phyloP scores from a whole-genome alignment of 331 rosid species.

The Cydonia oblonga region DNA sequence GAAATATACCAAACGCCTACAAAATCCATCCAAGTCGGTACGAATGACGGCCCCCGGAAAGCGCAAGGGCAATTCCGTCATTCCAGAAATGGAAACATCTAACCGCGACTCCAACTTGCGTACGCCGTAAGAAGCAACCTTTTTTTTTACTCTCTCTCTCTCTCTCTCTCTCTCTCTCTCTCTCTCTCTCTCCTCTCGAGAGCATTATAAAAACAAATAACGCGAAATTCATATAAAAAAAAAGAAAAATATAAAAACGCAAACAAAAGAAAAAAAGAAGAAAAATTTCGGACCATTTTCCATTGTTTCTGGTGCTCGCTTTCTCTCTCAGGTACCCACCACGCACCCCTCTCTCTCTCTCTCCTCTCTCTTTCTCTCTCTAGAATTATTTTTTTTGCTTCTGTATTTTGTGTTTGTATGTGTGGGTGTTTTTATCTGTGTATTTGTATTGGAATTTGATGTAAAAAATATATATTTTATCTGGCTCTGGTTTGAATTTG shows the following conservation, averaged over 20 bases:
- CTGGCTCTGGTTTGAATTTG: not conserved
- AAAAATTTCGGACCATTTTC: not conserved
- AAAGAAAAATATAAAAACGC: too few species aligned
- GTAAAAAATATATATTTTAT: too few species aligned
- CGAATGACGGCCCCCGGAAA: not conserved
- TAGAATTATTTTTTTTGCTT: not conserved
- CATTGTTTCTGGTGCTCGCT: conserved; percentile 20
- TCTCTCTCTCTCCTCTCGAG: not conserved
- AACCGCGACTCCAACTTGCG: conserved; percentile 6
- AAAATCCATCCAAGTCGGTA: not conserved
- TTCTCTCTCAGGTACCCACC: conserved; percentile 17
- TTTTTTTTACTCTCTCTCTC: not conserved
- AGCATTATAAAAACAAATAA: too few species aligned
- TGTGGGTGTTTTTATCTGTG: not conserved
- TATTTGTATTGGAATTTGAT: not conserved
- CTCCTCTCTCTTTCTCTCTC: not conserved
- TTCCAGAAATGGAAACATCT: not conserved
- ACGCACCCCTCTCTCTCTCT: not conserved
- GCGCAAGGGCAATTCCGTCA: conserved; percentile 26
- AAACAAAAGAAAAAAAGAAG: not conserved
- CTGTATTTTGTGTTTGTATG: not conserved
- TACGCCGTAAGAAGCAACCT: conserved; percentile 22
- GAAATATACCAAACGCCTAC: not conserved
- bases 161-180: not conserved
- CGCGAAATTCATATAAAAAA: too few species aligned